phyloP scores from a whole-genome alignment of 2,329 filamentous ascomycete species.

The Colletotrichum scovillei region DNA sequence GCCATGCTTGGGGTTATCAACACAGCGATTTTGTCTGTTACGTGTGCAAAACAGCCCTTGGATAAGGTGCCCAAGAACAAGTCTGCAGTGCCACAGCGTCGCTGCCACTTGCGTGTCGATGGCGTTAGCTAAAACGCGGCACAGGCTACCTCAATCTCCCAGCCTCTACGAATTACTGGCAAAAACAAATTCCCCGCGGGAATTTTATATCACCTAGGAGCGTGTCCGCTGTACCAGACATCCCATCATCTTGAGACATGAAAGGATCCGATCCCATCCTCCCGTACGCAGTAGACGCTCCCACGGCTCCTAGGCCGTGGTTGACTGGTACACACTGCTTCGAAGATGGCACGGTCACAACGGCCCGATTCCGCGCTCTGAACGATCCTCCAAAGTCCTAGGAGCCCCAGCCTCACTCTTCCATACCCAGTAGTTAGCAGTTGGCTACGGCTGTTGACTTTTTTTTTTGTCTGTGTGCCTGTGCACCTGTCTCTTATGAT shows the following conservation, averaged over 20 bases:
- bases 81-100: background rate
- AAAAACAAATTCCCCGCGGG: background rate
- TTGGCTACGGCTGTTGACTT: background rate
- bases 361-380: slow-evolving; percentile 1
- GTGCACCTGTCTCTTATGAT: background rate
- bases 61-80: background rate
- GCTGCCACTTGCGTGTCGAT: background rate
- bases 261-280: background rate
- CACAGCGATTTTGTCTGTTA: background rate
- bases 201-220: background rate
- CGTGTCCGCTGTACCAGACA: background rate
- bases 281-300: background rate
- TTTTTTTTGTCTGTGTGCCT: background rate
- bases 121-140: background rate
- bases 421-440: background rate
- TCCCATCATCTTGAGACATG: background rate
- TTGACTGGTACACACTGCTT: background rate
- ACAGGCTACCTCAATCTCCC: background rate
- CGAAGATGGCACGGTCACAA: background rate
- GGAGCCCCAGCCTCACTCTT: background rate
- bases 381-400: background rate
- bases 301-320: background rate
- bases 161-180: background rate
- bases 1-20: background rate
- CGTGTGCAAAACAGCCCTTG: background rate